Evolutionary conservation across 441 rosid genomes (phyloP).

Genomic region (Corymbia citriodora): DNA sequence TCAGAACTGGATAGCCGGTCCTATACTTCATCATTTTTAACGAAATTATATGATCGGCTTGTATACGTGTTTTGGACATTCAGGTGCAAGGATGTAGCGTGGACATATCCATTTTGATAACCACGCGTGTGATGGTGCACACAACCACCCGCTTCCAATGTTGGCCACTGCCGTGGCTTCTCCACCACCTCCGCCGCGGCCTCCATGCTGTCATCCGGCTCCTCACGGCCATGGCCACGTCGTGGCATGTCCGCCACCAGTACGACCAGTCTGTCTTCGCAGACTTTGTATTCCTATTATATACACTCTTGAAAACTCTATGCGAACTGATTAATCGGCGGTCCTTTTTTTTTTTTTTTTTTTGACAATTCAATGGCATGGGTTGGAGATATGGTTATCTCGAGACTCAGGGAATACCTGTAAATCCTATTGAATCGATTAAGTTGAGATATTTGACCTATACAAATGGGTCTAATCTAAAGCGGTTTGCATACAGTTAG

Average conservation of each 20-base stretch:
- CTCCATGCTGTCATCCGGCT: background rate
- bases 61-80: background rate
- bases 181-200: slow-evolving; percentile 4
- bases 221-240: background rate
- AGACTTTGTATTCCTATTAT: background rate
- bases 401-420: background rate
- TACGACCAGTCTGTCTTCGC: background rate
- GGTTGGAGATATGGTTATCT: background rate
- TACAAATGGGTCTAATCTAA: fast-evolving
- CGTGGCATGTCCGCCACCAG: background rate
- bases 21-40: background rate
- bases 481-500: background rate
- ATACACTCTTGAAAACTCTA: background rate
- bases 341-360: fast-evolving
- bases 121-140: slow-evolving; percentile 4
- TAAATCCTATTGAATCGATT: background rate
- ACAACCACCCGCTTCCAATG: slow-evolving; percentile 7
- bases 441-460: background rate
- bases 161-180: background rate
- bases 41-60: background rate
- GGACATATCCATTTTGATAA: slow-evolving; percentile 7
- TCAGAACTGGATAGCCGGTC: background rate
- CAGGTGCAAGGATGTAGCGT: slow-evolving; percentile 44
- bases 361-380: background rate
- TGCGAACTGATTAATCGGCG: background rate